Conservation (phyloP, 2,329 filamentous ascomycete genomes). For the Ilyonectria sp. region DNA sequence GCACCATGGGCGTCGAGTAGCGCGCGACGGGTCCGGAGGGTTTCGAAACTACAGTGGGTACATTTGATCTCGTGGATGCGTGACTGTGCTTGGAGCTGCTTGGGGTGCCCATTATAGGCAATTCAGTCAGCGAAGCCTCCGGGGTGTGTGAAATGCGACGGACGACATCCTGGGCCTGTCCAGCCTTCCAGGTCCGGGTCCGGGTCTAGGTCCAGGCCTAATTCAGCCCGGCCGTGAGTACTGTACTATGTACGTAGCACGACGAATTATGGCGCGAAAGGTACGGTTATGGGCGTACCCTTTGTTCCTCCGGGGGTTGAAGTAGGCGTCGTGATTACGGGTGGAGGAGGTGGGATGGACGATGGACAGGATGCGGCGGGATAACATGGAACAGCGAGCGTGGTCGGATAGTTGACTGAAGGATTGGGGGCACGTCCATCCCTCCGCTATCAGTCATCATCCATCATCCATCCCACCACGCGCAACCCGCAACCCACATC, state of each 20-base stretch:
- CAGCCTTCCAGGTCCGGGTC: neutral
- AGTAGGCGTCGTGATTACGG: neutral
- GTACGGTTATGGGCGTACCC: neutral
- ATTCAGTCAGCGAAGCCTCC: neutral
- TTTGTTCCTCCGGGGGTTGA: neutral
- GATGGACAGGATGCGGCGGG: neutral
- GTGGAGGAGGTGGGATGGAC: neutral
- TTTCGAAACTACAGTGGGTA: slow-evolving; percentile 46
- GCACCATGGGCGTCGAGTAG: slow-evolving; percentile 43
- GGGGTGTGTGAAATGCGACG: neutral
- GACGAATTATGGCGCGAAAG: neutral
- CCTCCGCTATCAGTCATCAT: neutral
- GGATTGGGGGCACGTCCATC: slow-evolving; percentile 5
- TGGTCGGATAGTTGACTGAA: neutral
- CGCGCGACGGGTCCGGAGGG: slow-evolving; percentile 37
- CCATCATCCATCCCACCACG: slow-evolving; percentile 6
- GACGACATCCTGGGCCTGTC: neutral
- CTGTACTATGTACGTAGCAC: too few relatives aligned
- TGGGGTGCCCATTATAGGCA: neutral
- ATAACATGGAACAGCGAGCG: neutral
- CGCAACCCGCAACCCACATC: neutral
- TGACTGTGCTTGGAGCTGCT: slow-evolving; percentile 8
- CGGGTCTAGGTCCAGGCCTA: slow-evolving; percentile 1
- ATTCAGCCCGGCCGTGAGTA: neutral
- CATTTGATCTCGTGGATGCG: slow-evolving; percentile 25